Percentiles rank a stretch among this genome's conserved stretches.
Evolutionary conservation across 805 yeast genomes (phyloP).

Genomic region (Saccharomycopsis selenospora): DNA sequence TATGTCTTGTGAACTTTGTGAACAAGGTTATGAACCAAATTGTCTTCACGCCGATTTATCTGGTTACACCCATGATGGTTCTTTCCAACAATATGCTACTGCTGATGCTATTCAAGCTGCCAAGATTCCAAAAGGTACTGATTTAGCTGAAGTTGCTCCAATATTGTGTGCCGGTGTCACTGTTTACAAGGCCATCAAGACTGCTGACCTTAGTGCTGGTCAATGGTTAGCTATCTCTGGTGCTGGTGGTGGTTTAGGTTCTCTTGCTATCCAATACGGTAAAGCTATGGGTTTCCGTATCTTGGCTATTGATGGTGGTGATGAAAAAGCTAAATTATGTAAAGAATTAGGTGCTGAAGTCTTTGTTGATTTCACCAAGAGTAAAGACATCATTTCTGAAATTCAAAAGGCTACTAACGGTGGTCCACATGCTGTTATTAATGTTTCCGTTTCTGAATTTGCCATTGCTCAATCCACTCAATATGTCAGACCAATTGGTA

Average conservation of each 20-base stretch:
- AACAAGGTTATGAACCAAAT: constrained; percentile 57
- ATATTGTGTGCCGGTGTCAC: constrained; percentile 89
- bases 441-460: constrained; percentile 64
- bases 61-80: constrained; percentile 86
- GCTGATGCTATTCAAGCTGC: constrained; percentile 89
- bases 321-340: constrained; percentile 47
- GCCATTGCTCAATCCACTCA: constrained; percentile 57
- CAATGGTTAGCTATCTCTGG: constrained; percentile 74
- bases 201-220: constrained; percentile 62
- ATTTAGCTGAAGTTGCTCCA: constrained; percentile 72
- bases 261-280: constrained; percentile 69
- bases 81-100: constrained; percentile 85
- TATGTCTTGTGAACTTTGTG: constrained; percentile 69
- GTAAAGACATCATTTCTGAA: constrained; percentile 48
- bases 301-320: constrained; percentile 66
- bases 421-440: constrained; percentile 71
- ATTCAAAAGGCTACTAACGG: constrained; percentile 55
- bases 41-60: constrained; percentile 67
- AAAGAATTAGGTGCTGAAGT: constrained; percentile 59
- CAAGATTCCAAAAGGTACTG: constrained; percentile 62
- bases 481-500: constrained; percentile 60
- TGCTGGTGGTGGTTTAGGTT: constrained; percentile 76
- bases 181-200: constrained; percentile 83
- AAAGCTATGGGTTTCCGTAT: constrained; percentile 71
- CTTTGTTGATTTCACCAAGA: constrained; percentile 51